phyloP scores from a whole-genome alignment of 108 stramenopile genomes.

The Fragilariopsis cylindrus region DNA sequence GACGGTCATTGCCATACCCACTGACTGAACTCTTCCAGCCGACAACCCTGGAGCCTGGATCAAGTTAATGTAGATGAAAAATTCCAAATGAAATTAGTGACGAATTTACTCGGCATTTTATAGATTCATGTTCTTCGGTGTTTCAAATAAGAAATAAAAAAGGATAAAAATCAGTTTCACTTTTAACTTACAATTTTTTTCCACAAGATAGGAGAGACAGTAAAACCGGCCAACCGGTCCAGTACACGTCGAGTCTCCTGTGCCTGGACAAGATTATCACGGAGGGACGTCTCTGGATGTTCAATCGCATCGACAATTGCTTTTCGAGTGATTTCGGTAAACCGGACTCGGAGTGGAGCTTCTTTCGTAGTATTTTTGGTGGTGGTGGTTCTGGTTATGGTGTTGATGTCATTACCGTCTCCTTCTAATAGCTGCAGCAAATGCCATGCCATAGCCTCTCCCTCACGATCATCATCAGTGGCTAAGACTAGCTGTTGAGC shows the following conservation, averaged over 20 bases:
- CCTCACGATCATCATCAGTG: conserved; percentile 89
- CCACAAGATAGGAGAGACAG: conserved; percentile 77
- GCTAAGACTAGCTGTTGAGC: conserved; percentile 63
- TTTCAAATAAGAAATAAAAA: too few relatives aligned
- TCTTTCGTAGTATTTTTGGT: conserved; percentile 2
- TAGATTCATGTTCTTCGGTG: too few relatives aligned
- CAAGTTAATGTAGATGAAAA: neutral
- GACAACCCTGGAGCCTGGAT: conserved; percentile 65
- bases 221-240: conserved; percentile 74
- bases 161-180: neutral
- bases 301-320: conserved; percentile 49
- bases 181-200: conserved; percentile 51
- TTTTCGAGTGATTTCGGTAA: conserved; percentile 77
- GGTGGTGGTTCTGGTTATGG: neutral
- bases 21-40: conserved; percentile 80
- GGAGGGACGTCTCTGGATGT: conserved; percentile 32
- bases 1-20: conserved; percentile 64
- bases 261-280: conserved; percentile 58
- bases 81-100: conserved; percentile 20
- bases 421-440: conserved; percentile 47
- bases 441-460: conserved; percentile 90
- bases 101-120: too few relatives aligned
- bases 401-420: neutral
- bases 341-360: conserved; percentile 57
- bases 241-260: conserved; percentile 80